Conservation (phyloP, 306 rosid genomes). For the Purshia tridentata region DNA sequence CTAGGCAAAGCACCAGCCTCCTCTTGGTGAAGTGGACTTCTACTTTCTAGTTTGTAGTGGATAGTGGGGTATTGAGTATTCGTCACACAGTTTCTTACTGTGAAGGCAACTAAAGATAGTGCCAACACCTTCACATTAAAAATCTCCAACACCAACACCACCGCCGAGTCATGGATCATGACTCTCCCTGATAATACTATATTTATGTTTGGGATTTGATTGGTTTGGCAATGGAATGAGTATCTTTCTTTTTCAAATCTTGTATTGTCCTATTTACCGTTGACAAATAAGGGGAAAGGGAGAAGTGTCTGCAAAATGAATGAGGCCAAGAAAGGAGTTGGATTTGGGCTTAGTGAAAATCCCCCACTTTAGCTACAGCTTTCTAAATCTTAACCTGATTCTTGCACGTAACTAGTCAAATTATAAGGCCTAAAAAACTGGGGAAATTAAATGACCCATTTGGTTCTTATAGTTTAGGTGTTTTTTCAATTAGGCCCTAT, state of each 20-base stretch:
- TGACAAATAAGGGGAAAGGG: neutral
- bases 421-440: too few species aligned
- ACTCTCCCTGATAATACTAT: neutral
- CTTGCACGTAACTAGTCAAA: too few species aligned
- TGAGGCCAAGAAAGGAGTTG: too few species aligned
- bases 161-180: constrained; percentile 28
- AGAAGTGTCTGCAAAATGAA: neutral
- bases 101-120: constrained; percentile 31
- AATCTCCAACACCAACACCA: neutral
- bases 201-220: too few species aligned
- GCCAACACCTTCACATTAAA: constrained; percentile 28
- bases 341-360: too few species aligned
- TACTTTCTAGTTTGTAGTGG: constrained; percentile 17
- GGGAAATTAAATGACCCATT: too few species aligned
- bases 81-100: constrained; percentile 32
- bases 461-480: too few species aligned
- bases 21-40: neutral
- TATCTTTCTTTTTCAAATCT: neutral
- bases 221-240: too few species aligned
- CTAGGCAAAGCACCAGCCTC: neutral
- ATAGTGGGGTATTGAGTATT: neutral
- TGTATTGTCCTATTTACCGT: neutral
- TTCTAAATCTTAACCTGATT: too few species aligned
- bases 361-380: too few species aligned
- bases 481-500: too few species aligned